phyloP scores from a whole-genome alignment of 1,284 basidiomycete species.

The Fereydounia khargensis region DNA sequence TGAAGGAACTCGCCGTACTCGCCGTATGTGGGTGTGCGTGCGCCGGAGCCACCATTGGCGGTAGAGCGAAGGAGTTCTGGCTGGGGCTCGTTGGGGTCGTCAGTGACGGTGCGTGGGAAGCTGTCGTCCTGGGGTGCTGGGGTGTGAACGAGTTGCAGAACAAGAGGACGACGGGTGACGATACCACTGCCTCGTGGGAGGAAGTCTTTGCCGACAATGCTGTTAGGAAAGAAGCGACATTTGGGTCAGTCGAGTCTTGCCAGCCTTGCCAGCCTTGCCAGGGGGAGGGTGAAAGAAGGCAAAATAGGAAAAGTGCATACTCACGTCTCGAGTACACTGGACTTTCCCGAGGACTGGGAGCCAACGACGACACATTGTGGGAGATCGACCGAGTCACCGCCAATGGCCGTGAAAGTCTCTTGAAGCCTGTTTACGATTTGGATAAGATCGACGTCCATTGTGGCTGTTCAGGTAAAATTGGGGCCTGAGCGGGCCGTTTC shows the following conservation, averaged over 20 bases:
- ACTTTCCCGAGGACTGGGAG: slow-evolving; percentile 63
- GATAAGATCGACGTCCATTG: slow-evolving; percentile 71
- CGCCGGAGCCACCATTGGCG: slow-evolving; percentile 4
- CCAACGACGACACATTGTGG: slow-evolving; percentile 60
- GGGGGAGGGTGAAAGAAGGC: slow-evolving; percentile 1
- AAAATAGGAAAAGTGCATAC: slow-evolving; percentile 2
- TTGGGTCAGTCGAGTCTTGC: no score
- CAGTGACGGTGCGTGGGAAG: slow-evolving; percentile 3
- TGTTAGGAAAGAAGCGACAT: slow-evolving; percentile 57
- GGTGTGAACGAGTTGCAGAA: slow-evolving; percentile 89
- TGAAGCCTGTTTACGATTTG: slow-evolving; percentile 94
- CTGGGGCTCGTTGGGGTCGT: slow-evolving; percentile 14
- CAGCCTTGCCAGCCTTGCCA: no score
- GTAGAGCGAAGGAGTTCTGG: slow-evolving; percentile 16
- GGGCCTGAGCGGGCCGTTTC: no score
- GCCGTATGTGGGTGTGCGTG: slow-evolving; percentile 55
- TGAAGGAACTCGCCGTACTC: slow-evolving; percentile 98
- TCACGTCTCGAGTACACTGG: slow-evolving; percentile 63
- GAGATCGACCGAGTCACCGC: slow-evolving; percentile 64
- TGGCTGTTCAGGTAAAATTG: no score
- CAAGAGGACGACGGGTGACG: slow-evolving; percentile 88
- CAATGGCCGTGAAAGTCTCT: slow-evolving; percentile 58
- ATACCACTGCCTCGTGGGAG: slow-evolving; percentile 90
- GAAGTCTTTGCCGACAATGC: slow-evolving; percentile 82
- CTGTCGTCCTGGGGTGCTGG: slow-evolving; percentile 54